phyloP scores from a whole-genome alignment of 2,329 filamentous ascomycete genomes.

The Colletotrichum kahawae region DNA sequence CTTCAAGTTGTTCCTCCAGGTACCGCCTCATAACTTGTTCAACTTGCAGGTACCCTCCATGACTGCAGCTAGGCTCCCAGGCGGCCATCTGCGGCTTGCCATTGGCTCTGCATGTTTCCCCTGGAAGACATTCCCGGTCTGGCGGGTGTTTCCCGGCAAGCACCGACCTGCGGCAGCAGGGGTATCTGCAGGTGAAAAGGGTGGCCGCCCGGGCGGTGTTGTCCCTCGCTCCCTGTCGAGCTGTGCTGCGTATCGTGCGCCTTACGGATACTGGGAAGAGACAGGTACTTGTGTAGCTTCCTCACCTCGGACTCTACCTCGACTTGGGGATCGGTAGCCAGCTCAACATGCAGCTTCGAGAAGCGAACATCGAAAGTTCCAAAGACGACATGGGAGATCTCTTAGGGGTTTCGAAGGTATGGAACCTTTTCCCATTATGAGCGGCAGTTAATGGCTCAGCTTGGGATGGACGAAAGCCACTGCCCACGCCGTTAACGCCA shows the following conservation, averaged over 20 bases:
- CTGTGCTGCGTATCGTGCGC: neutral
- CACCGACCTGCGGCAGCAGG: constrained; percentile 1
- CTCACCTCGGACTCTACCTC: neutral
- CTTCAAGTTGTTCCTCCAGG: neutral
- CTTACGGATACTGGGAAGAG: neutral
- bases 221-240: neutral
- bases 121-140: constrained; percentile 3
- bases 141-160: constrained; percentile 13
- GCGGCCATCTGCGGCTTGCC: neutral
- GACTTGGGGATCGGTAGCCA: neutral
- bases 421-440: neutral
- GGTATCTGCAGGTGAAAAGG: constrained; percentile 14
- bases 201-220: neutral
- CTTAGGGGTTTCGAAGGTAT: neutral
- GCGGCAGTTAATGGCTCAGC: neutral
- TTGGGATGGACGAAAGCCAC: neutral
- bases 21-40: neutral
- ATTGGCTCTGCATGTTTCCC: constrained; percentile 5
- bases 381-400: neutral
- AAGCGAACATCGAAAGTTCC: neutral
- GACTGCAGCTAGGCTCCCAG: neutral
- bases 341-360: neutral
- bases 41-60: neutral
- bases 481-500: neutral
- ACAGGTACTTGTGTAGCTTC: neutral